phyloP scores from a whole-genome alignment of 495 filamentous ascomycete genomes.

The Platismatia glauca region DNA sequence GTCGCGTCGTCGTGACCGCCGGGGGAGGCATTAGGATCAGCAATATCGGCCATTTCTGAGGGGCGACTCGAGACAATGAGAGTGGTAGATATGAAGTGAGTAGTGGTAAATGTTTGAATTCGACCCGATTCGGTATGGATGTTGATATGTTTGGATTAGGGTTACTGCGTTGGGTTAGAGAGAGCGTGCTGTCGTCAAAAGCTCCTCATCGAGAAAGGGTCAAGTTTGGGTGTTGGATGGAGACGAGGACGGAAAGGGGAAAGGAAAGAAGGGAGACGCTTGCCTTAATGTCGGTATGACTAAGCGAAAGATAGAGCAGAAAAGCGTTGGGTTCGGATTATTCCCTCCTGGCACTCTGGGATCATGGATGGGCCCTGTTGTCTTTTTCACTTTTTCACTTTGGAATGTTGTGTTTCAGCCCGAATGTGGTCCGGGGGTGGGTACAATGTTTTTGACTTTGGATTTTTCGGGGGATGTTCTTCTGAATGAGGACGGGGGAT shows the following conservation, averaged over 20 bases:
- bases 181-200: constrained; percentile 19
- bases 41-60: constrained; percentile 27
- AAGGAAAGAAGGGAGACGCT: constrained; percentile 15
- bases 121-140: constrained; percentile 18
- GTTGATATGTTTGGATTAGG: constrained; percentile 18
- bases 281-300: background rate
- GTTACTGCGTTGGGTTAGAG: constrained; percentile 23
- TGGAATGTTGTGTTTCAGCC: background rate
- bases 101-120: constrained; percentile 10
- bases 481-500: background rate
- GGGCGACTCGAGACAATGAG: constrained; percentile 6
- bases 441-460: background rate
- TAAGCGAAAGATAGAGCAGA: too few species aligned
- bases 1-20: constrained; percentile 45
- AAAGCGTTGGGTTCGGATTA: too few species aligned
- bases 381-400: background rate
- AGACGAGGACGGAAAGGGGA: constrained; percentile 20
- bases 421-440: background rate
- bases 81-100: background rate
- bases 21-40: constrained; percentile 31
- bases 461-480: too few species aligned
- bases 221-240: constrained; percentile 15
- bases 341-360: too few species aligned
- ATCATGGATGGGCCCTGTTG: background rate
- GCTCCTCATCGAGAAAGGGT: constrained; percentile 23